A percentile compares a stretch with the other conserved stretches of the same genome.
phyloP scores from a whole-genome alignment of 257 asterid species.

The Rubia yunnanensis region DNA sequence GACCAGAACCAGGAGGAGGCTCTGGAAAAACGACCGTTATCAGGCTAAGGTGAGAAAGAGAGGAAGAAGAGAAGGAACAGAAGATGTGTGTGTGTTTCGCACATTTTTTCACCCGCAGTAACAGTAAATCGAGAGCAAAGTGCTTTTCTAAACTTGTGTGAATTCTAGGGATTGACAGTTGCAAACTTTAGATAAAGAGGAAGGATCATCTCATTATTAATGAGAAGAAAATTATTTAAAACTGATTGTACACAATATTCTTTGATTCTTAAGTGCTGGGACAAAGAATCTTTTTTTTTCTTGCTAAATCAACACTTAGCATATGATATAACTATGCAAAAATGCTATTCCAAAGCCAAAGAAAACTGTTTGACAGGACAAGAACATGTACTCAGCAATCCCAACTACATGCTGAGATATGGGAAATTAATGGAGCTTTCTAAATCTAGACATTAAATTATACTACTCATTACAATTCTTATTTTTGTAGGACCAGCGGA shows the following conservation, averaged over 20 bases:
- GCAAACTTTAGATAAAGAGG: not conserved
- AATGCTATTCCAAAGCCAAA: not conserved
- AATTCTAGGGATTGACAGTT: not conserved
- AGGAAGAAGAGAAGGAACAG: too few species aligned
- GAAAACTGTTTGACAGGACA: not conserved
- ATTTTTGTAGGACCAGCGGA: not conserved
- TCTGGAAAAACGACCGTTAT: too few species aligned
- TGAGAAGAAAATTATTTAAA: not conserved
- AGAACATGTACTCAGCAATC: not conserved
- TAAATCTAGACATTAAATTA: not conserved
- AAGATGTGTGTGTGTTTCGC: too few species aligned
- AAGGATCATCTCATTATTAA: not conserved
- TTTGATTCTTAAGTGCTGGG: slow-evolving; percentile 5
- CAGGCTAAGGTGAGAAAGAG: too few species aligned
- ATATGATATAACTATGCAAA: not conserved
- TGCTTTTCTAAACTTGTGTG: too few species aligned
- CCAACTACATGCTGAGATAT: not conserved
- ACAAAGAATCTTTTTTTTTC: slow-evolving; percentile 16
- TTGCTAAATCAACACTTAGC: not conserved
- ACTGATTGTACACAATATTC: slow-evolving; percentile 6
- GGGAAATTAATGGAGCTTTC: not conserved
- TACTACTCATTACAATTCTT: not conserved
- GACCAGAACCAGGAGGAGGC: too few species aligned
- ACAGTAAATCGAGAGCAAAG: too few species aligned
- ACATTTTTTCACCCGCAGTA: too few species aligned